Evolutionary conservation across 306 rosid species (phyloP).

Genomic region (Macrotyloma uniflorum): DNA sequence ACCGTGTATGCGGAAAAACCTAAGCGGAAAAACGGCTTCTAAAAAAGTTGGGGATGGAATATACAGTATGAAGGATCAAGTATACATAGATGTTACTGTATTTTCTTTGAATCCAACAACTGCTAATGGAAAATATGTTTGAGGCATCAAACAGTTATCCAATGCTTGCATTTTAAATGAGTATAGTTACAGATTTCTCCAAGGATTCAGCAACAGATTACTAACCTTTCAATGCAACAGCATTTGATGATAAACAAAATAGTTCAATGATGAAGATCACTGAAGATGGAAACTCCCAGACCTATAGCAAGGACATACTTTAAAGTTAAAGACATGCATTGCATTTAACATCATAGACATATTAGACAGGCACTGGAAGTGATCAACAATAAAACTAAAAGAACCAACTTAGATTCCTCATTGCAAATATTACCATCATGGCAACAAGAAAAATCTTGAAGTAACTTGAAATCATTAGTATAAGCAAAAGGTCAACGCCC

Average conservation of each 20-base stretch:
- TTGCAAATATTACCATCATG: conserved; percentile 64
- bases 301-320: conserved; percentile 50
- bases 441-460: conserved; percentile 81
- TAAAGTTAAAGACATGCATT: conserved; percentile 22
- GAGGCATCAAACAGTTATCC: conserved; percentile 7
- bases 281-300: conserved; percentile 90
- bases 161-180: neutral
- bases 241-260: conserved; percentile 82
- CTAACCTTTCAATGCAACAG: conserved; percentile 81
- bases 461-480: conserved; percentile 80
- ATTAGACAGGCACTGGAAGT: neutral
- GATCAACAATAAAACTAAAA: conserved; percentile 14
- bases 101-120: neutral
- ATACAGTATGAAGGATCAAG: conserved; percentile 2
- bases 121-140: conserved; percentile 17
- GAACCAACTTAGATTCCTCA: conserved; percentile 18
- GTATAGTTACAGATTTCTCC: neutral
- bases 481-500: conserved; percentile 60
- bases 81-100: neutral
- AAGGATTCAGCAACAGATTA: conserved; percentile 1
- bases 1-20: conserved; percentile 1
- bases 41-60: conserved; percentile 4
- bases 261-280: conserved; percentile 74
- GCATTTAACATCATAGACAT: conserved; percentile 4
- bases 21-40: neutral